Evolutionary conservation across 192 early-diverging fungal species (phyloP).

Genomic region (Phycomyces blakesleeanus): DNA sequence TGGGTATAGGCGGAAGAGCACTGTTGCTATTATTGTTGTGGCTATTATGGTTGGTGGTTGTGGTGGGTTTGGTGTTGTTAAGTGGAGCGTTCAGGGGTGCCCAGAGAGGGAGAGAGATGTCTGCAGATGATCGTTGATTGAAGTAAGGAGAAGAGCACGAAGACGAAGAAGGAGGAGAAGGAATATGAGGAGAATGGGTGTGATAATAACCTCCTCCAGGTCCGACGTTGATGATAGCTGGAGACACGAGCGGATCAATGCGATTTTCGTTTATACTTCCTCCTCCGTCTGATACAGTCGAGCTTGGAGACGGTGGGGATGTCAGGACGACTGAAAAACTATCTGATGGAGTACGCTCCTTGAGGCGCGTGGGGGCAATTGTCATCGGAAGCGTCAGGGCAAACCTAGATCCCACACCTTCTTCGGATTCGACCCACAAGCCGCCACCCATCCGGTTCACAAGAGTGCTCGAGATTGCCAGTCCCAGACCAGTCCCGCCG

Average conservation of each 20-base stretch:
- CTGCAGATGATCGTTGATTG: not conserved
- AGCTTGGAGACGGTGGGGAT: constrained; percentile 31
- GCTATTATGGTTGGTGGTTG: not conserved
- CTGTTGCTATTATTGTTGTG: constrained; percentile 1
- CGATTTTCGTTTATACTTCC: constrained; percentile 5
- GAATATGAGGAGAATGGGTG: too few species aligned
- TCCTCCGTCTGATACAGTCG: constrained; percentile 27
- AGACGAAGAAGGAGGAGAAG: too few species aligned
- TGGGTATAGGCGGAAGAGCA: not conserved
- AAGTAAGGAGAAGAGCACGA: too few species aligned
- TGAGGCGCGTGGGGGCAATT: constrained; percentile 6
- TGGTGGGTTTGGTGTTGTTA: too few species aligned
- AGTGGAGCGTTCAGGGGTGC: not conserved
- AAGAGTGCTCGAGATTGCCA: constrained; percentile 62
- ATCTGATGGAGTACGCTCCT: not conserved
- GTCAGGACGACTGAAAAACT: constrained; percentile 7
- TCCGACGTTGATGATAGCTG: not conserved
- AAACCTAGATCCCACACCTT: constrained; percentile 53
- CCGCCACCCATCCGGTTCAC: constrained; percentile 63
- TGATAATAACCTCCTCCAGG: too few species aligned
- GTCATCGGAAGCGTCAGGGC: constrained; percentile 43
- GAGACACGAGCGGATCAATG: not conserved
- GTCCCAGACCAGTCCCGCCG: constrained; percentile 61
- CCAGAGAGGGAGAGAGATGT: too few species aligned
- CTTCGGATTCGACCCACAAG: constrained; percentile 53